Conservation (phyloP, 2,329 filamentous ascomycete species). For the Phymatotrichopsis omnivora region DNA sequence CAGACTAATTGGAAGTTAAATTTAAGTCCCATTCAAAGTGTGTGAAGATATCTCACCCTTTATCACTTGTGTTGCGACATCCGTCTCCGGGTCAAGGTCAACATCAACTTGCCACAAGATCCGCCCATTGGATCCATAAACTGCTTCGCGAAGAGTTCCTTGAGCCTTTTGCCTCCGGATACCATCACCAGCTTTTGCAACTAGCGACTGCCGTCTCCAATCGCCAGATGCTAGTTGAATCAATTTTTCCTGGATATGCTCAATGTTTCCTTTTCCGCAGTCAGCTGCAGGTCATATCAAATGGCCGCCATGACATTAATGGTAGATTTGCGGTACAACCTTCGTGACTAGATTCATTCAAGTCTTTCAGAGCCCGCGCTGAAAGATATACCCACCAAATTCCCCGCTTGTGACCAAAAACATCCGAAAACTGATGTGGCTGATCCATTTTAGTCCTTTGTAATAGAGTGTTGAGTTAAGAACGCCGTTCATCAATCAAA, state of each 20-base stretch:
- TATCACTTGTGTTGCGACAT: conserved; percentile 15
- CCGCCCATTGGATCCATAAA: conserved; percentile 20
- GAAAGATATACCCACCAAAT: conserved; percentile 23
- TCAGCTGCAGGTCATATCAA: too few species aligned
- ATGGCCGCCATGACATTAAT: not conserved
- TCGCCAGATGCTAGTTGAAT: conserved; percentile 20
- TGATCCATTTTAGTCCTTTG: too few species aligned
- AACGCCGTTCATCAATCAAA: too few species aligned
- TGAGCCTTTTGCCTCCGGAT: not conserved
- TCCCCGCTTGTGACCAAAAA: conserved; percentile 18
- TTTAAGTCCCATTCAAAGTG: too few species aligned
- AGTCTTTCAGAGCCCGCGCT: conserved; percentile 18
- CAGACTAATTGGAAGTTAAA: conserved; percentile 14
- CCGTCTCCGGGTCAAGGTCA: conserved; percentile 16
- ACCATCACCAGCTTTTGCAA: conserved; percentile 1
- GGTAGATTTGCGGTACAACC: too few species aligned
- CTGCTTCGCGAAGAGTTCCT: conserved; percentile 1
- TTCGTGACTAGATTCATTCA: conserved; percentile 14
- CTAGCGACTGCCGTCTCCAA: conserved; percentile 11
- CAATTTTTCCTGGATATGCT: conserved; percentile 15
- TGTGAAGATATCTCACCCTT: conserved; percentile 12
- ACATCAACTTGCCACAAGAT: conserved; percentile 26
- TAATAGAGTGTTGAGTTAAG: not conserved
- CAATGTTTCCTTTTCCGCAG: conserved; percentile 11
- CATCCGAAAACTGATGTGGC: conserved; percentile 9